These are phyloP conservation scores for Abelmoschus esculentus DNA, from an alignment of 345 rosid species.

Conservation along the genomic window DNA sequence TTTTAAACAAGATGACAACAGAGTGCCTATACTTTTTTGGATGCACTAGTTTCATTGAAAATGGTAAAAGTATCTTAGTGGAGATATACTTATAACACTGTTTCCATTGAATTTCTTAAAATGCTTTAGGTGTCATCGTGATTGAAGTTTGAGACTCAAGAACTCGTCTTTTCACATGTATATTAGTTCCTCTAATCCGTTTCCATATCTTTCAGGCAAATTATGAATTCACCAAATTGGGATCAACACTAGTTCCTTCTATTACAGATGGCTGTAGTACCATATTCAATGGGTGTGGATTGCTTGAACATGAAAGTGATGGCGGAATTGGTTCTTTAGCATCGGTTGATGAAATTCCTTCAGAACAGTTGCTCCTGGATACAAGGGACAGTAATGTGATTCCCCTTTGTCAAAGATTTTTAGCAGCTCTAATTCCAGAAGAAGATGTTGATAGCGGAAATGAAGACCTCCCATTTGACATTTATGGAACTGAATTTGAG, in stretches of 20 bases:
- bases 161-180: neutral
- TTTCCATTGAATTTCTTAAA: neutral
- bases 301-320: constrained; percentile 25
- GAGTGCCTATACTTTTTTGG: neutral
- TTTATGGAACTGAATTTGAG: constrained; percentile 46
- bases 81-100: neutral
- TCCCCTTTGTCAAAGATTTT: constrained; percentile 67
- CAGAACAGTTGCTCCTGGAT: constrained; percentile 27
- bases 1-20: neutral
- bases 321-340: constrained; percentile 17
- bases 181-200: neutral
- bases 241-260: constrained; percentile 19
- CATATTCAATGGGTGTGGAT: constrained; percentile 28
- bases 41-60: neutral
- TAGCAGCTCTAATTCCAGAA: constrained; percentile 81
- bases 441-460: constrained; percentile 42
- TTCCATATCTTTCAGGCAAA: constrained; percentile 34
- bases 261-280: constrained; percentile 20
- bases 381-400: constrained; percentile 31
- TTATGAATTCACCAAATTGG: constrained; percentile 20
- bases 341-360: constrained; percentile 23
- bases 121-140: neutral
- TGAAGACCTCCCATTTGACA: constrained; percentile 45
- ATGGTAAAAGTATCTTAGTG: neutral
- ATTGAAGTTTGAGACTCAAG: constrained; percentile 2